Evolutionary conservation across 805 yeast genomes (phyloP).

Genomic region (Kodamaea neixiangensis): DNA sequence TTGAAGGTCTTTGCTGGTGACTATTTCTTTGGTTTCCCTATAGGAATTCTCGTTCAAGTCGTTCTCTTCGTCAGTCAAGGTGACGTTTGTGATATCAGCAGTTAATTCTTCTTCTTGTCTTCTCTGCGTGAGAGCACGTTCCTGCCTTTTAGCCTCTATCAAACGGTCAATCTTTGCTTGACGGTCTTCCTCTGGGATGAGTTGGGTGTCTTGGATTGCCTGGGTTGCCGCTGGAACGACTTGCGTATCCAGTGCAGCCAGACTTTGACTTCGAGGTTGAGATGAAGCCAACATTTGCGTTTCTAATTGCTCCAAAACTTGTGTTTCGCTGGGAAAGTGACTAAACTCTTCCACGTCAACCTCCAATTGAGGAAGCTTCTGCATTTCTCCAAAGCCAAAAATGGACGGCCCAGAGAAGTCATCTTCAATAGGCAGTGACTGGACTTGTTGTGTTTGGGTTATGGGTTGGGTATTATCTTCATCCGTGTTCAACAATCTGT

Average conservation of each 20-base stretch:
- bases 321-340: neutral
- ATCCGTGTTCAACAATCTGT: conserved; percentile 3
- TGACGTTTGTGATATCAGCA: conserved; percentile 32
- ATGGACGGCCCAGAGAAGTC: conserved; percentile 11
- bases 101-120: conserved; percentile 26
- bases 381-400: conserved; percentile 13
- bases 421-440: neutral
- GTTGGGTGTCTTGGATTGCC: neutral
- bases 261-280: too few species aligned
- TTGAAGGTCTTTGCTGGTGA: conserved; percentile 28
- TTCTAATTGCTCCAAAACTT: neutral
- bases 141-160: conserved; percentile 8
- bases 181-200: conserved; percentile 6
- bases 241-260: too few species aligned
- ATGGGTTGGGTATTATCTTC: neutral
- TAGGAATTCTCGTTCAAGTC: conserved; percentile 31
- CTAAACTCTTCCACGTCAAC: conserved; percentile 20
- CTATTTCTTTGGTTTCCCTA: conserved; percentile 22
- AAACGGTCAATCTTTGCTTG: conserved; percentile 12
- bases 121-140: conserved; percentile 15
- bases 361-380: conserved; percentile 36
- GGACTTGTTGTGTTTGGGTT: neutral
- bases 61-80: conserved; percentile 43
- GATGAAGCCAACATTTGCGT: conserved; percentile 1
- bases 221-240: too few species aligned